A percentile compares a stretch with the other conserved stretches of the same genome.
Conservation (phyloP, 1,139 yeast genomes). For the Yamadazyma mexicana region DNA sequence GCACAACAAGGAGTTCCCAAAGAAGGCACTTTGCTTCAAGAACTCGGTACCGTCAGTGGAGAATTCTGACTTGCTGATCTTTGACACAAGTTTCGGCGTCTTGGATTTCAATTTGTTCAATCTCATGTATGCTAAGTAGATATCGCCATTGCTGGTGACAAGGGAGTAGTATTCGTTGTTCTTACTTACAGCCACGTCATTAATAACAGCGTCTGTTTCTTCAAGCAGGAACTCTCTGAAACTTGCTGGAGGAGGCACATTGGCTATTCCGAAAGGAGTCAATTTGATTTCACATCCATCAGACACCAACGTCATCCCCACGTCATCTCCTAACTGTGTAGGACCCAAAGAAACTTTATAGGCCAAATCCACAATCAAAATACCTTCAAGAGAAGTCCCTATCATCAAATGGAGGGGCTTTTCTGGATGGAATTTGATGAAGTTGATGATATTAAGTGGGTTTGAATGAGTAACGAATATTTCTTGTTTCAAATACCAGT, state of each 20-base stretch:
- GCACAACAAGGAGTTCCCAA: conserved; percentile 50
- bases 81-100: conserved; percentile 45
- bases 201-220: conserved; percentile 35
- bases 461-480: conserved; percentile 36
- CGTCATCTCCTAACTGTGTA: conserved; percentile 61
- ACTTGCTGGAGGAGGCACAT: conserved; percentile 93
- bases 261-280: conserved; percentile 83
- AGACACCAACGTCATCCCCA: conserved; percentile 76
- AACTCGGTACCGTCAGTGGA: conserved; percentile 38
- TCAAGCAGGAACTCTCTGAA: conserved; percentile 60
- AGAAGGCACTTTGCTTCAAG: conserved; percentile 65
- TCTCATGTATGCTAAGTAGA: conserved; percentile 29
- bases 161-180: conserved; percentile 63
- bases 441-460: conserved; percentile 36
- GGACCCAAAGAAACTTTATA: conserved; percentile 70
- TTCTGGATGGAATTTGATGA: conserved; percentile 85
- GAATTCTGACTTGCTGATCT: conserved; percentile 25
- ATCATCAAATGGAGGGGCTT: conserved; percentile 74
- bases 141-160: conserved; percentile 41
- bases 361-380: conserved; percentile 72
- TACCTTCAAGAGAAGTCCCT: conserved; percentile 45
- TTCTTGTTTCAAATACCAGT: conserved; percentile 92
- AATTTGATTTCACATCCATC: conserved; percentile 76
- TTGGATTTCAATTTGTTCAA: conserved; percentile 28
- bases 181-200: conserved; percentile 63